phyloP scores from a whole-genome alignment of 768 basidiomycete species.

The Macrolepiota fuliginosa region DNA sequence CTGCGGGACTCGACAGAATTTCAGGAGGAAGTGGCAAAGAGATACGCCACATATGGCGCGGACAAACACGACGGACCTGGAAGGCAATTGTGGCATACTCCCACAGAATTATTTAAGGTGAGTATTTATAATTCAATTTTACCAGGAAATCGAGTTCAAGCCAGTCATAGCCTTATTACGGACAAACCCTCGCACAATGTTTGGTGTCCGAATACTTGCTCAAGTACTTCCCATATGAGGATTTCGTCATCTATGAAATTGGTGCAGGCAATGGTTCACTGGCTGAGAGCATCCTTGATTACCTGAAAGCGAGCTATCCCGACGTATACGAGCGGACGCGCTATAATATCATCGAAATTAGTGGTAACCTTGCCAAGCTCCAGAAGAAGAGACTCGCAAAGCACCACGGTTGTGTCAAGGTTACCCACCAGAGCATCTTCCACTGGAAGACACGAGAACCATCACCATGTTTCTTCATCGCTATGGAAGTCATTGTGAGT shows the following conservation, averaged over 20 bases:
- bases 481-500: constrained; percentile 92
- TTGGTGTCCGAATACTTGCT: constrained; percentile 90
- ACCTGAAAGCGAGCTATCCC: constrained; percentile 71
- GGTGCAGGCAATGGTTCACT: constrained; percentile 98
- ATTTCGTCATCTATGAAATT: constrained; percentile 94
- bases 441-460: constrained; percentile 75
- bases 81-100: constrained; percentile 97
- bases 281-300: constrained; percentile 84
- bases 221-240: constrained; percentile 95
- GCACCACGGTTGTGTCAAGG: constrained; percentile 63
- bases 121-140: constrained; percentile 18
- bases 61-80: constrained; percentile 67
- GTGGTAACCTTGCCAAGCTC: constrained; percentile 66
- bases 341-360: constrained; percentile 96
- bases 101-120: constrained; percentile 97
- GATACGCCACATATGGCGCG: constrained; percentile 71
- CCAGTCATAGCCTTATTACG: constrained; percentile 82
- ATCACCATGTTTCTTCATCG: constrained; percentile 89
- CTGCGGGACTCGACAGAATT: constrained; percentile 75
- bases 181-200: constrained; percentile 85
- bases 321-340: constrained; percentile 92
- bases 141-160: constrained; percentile 8
- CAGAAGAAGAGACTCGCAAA: constrained; percentile 68
- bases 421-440: constrained; percentile 80
- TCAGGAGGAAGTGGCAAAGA: constrained; percentile 72